phyloP scores from a whole-genome alignment of 2,329 filamentous ascomycete genomes.

The Fusarium pilosicola region DNA sequence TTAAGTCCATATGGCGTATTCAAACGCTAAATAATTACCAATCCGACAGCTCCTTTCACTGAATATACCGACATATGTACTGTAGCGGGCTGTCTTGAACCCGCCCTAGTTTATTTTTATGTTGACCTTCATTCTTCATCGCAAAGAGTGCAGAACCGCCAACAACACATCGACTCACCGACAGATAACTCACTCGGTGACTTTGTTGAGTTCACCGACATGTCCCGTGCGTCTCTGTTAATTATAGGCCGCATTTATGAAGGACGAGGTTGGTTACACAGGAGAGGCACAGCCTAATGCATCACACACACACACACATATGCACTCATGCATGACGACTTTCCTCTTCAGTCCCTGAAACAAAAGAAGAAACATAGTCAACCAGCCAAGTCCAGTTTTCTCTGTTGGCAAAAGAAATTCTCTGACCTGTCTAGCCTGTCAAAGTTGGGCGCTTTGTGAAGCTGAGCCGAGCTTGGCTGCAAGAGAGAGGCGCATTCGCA shows the following conservation, averaged over 20 bases:
- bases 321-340: constrained; percentile 1
- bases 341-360: constrained; percentile 14
- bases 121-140: neutral
- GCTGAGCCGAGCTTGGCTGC: constrained; percentile 24
- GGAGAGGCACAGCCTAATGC: neutral
- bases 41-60: neutral
- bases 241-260: constrained; percentile 10
- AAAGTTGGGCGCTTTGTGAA: constrained; percentile 13
- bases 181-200: constrained; percentile 11
- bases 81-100: neutral
- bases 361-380: neutral
- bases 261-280: constrained; percentile 14
- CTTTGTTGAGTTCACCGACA: constrained; percentile 22
- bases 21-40: constrained; percentile 9
- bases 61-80: neutral
- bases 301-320: constrained; percentile 7
- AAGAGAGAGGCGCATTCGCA: constrained; percentile 23
- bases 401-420: neutral
- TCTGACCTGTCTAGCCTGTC: neutral
- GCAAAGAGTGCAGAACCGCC: neutral
- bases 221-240: constrained; percentile 13
- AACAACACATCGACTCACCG: constrained; percentile 5
- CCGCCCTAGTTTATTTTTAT: neutral
- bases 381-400: neutral
- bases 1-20: constrained; percentile 12